A percentile compares a stretch with the other conserved stretches of the same genome.
Conservation (phyloP, 2,329 filamentous ascomycete species). For the Hymenotorrendiella dingleyae region DNA sequence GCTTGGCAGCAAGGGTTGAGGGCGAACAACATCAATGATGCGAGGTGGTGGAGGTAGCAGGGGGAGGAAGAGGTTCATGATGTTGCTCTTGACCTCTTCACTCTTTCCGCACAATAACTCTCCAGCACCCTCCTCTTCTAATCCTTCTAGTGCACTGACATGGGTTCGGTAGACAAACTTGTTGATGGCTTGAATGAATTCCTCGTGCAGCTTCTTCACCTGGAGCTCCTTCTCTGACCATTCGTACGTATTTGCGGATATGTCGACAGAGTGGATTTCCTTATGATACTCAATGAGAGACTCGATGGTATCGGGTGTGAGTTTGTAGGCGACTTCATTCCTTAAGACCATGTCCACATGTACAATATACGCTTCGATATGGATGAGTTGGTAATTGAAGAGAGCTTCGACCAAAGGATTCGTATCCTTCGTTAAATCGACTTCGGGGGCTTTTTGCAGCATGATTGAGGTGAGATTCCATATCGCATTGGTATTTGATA, state of each 20-base stretch:
- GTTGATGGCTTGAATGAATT: slow-evolving; percentile 95
- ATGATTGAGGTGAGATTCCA: slow-evolving; percentile 93
- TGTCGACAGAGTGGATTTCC: slow-evolving; percentile 87
- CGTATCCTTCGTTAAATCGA: slow-evolving; percentile 74
- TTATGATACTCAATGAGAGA: slow-evolving; percentile 92
- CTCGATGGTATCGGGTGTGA: slow-evolving; percentile 92
- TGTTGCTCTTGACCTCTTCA: slow-evolving; percentile 84
- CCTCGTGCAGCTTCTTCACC: slow-evolving; percentile 94
- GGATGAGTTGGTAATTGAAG: slow-evolving; percentile 88
- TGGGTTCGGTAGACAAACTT: slow-evolving; percentile 92
- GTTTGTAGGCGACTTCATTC: slow-evolving; percentile 96
- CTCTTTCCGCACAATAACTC: slow-evolving; percentile 88
- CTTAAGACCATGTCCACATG: slow-evolving; percentile 98
- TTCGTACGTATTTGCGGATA: slow-evolving; percentile 81
- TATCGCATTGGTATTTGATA: slow-evolving; percentile 84
- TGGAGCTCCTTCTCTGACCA: slow-evolving; percentile 97
- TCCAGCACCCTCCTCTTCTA: slow-evolving; percentile 93
- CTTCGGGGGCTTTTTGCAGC: slow-evolving; percentile 81
- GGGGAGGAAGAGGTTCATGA: slow-evolving; percentile 79
- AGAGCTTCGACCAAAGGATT: slow-evolving; percentile 81
- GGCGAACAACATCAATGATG: slow-evolving; percentile 83
- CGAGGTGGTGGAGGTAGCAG: slow-evolving; percentile 81
- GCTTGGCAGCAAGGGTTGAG: slow-evolving; percentile 79
- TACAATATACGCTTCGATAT: slow-evolving; percentile 95
- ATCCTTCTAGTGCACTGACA: slow-evolving; percentile 82